Conservation (phyloP, 768 basidiomycete genomes). For the Phanerochaete carnosa region DNA sequence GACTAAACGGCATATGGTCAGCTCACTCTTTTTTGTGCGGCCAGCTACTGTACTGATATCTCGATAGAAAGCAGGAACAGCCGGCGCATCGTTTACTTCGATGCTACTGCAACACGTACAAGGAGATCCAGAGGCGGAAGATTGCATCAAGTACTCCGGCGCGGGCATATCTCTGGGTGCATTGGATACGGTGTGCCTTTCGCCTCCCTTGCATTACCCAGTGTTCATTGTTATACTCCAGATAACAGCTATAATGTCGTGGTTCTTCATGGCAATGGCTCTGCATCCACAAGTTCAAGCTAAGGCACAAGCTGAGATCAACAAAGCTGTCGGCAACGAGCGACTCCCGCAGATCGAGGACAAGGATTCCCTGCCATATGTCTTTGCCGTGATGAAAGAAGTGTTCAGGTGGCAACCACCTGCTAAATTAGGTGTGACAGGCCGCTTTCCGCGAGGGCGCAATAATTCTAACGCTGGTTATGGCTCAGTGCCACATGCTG, state of each 20-base stretch:
- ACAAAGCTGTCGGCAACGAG: slow-evolving; percentile 19
- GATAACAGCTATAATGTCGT: not conserved
- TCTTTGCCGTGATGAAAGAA: slow-evolving; percentile 28
- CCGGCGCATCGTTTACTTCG: not conserved
- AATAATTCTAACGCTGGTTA: not conserved
- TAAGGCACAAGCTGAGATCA: slow-evolving; percentile 27
- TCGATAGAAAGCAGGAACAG: slow-evolving; percentile 34
- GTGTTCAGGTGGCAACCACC: slow-evolving; percentile 25
- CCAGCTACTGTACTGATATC: no score
- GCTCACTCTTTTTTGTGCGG: no score
- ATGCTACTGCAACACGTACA: slow-evolving; percentile 1
- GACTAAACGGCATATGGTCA: slow-evolving; percentile 1
- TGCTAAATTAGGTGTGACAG: not conserved
- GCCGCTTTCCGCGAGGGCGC: not conserved
- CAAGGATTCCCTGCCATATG: slow-evolving; percentile 21
- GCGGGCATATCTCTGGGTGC: not conserved
- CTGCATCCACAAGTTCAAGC: slow-evolving; percentile 23
- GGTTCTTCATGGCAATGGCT: slow-evolving; percentile 25
- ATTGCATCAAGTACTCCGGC: not conserved
- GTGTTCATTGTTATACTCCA: not conserved
- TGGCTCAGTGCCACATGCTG: slow-evolving; percentile 4
- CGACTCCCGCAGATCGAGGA: slow-evolving; percentile 23
- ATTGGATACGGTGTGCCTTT: slow-evolving; percentile 7
- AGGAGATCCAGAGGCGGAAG: not conserved
- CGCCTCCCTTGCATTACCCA: slow-evolving; percentile 25